Percentiles rank a stretch among this genome's conserved stretches.
Evolutionary conservation across 2,329 filamentous ascomycete genomes (phyloP).

Genomic region (Pleurostoma richardsiae): DNA sequence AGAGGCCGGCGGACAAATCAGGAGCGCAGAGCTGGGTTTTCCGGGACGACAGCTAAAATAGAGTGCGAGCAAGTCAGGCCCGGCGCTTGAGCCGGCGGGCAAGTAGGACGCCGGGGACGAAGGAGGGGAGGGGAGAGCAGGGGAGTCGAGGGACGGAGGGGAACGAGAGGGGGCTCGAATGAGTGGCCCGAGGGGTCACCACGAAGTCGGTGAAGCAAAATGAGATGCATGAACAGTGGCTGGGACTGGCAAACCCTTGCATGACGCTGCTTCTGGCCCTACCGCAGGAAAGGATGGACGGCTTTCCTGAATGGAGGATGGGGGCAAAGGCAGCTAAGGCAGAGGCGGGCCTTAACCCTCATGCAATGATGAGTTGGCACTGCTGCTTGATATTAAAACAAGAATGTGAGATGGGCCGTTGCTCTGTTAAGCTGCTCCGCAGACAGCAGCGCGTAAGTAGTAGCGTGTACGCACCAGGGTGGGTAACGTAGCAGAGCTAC

Average conservation of each 20-base stretch:
- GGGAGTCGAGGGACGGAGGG: conserved; percentile 4
- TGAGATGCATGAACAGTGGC: conserved; percentile 39
- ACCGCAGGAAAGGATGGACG: conserved; percentile 15
- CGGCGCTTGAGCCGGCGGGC: conserved; percentile 8
- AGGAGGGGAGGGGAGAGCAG: neutral
- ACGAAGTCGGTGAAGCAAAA: conserved; percentile 38
- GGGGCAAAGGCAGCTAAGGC: conserved; percentile 32
- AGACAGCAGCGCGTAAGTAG: neutral
- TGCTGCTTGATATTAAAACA: conserved; percentile 52
- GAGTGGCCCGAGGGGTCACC: conserved; percentile 23
- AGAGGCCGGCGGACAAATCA: conserved; percentile 1
- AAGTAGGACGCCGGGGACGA: neutral
- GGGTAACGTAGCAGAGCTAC: too few relatives aligned
- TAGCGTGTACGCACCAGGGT: neutral
- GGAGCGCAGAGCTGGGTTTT: conserved; percentile 10
- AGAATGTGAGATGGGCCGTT: conserved; percentile 37
- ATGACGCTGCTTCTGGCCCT: conserved; percentile 21
- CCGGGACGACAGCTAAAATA: conserved; percentile 13
- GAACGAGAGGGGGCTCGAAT: conserved; percentile 7
- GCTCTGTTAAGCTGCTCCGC: neutral
- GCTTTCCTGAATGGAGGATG: conserved; percentile 25
- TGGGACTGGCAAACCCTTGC: conserved; percentile 25
- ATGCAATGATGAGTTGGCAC: conserved; percentile 78
- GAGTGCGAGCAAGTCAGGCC: conserved; percentile 7
- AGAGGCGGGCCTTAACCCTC: conserved; percentile 37